Base-by-base conservation (phyloP, 371 early-diverging fungal species). In the Circinella umbellata region DNA sequence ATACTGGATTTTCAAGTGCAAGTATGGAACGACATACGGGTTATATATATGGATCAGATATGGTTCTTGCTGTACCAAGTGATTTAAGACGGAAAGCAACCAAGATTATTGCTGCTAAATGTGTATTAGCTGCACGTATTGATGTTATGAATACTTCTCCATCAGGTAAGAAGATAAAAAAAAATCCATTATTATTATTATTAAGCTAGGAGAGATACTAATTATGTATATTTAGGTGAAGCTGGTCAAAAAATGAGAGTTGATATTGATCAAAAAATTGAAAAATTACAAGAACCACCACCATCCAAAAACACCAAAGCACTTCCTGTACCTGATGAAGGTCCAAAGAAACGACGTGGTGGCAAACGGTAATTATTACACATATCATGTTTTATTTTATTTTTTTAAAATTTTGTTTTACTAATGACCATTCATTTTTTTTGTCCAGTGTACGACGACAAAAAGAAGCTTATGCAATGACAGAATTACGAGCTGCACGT, bases 291-390 rank as follows among this genome's bases (percentile, higher is more conserved):
- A 67, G 95, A 95, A 69, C 95, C 98, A 4, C 93, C 97, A 35
- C 97, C 97, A 1, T 80, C 88, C 46, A 94, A 95, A 68, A 85
- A 86, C 4, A 75, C 90, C 62, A 97, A 97, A 74, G 95, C 98
- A 1, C 78, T 99, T 59, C 97, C 98, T 11, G 89, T 95, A 3
- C 99, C 99, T 7, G 89, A 91, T 71, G 98, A 99, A 73, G 94
- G 92, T 0, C 90, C 93, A 14, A 95, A 95, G 78, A 95, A 94
- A 73, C 82, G 93, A 53, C 86, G 99, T 68, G 98, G 93, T 53
- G 99, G 99, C 51, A 90, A 92, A 70, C 72, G 91, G 86, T 89
- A 79, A 69, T 51, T 14, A 15, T n/a, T 51, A 17, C 15, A 8
- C 15, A 9, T 42, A 42, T 42, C 42, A 42, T 42, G 42, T 42